Evolutionary conservation across 1,139 yeast genomes (phyloP), one percentile per base, ranked within the genome.

Genomic region (Geotrichum australiense): DNA sequence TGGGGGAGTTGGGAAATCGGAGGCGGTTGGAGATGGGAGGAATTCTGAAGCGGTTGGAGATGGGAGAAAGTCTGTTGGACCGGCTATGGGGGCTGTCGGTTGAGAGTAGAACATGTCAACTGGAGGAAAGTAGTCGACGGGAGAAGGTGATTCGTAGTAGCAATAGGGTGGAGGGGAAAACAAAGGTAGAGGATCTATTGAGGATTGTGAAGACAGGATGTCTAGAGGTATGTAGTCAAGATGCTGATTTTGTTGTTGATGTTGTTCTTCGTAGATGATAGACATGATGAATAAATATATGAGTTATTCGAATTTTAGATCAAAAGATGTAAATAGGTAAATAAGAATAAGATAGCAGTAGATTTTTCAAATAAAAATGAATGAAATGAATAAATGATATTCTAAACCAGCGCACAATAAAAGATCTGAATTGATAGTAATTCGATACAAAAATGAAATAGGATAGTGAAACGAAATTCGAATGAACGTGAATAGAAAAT

Each of bases 21-120:
- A 25, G 6, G 32, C 8, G 6, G 32, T 14, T 5, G 35, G 35
- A 19, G 35, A 14, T 19, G 23, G 14, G 4, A 31, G n/a, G 12
- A 19, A 31, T n/a, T 31, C 35, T 19, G 35, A 31, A 31, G 14
- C 12, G 4, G 35, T 20, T 4, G 35, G 35, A 4, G 35, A 31
- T 20, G 35, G 35, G 4, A 31, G 14, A 20, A 19, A 31, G 5
- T 31, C 35, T 31, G 35, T 31, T 19, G 35, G 23, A 4, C 24
- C 14, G 11, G 11, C 6, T 5, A 25, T 20, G 6, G 14, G 23
- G n/a, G n/a, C 6, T 5, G 14, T 10, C 29, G 11, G 29, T 26
- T 26, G 29, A 26, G 11, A 26, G 6, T n/a, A 26, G n/a, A 11
- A 26, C 11, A 26, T 11, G n/a, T 26, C 29, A 26, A 31, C 12